Base-by-base conservation (phyloP, 1,284 basidiomycete genomes). In the Vanrija pseudolonga region DNA sequence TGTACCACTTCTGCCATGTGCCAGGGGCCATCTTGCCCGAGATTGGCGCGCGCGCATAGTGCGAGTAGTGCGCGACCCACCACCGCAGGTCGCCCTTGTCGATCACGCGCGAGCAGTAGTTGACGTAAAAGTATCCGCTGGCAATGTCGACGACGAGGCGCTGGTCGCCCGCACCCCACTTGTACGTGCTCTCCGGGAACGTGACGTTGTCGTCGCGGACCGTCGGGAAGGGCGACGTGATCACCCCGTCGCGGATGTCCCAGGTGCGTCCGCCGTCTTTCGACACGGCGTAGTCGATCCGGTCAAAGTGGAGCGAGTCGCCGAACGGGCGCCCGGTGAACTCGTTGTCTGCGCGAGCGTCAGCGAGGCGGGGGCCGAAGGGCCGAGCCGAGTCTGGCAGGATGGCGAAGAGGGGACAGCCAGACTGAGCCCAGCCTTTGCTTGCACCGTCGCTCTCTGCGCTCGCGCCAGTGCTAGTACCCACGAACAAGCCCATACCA, bases 271-370 rank as follows among this genome's bases (percentile, higher is more conserved):
- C 57, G 12, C 45, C 32, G 45, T 59, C 57, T 11, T 12, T 20
- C n/a, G 40, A 45, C 15, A 59, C 26, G n/a, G 57, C 54, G 8
- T 39, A 42, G 42, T 59, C 57, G 51, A 59, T 56, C 3, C 45
- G 40, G 51, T 59, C 57, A 45, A 47, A 59, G 53, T 59, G 57
- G 22, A 59, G 45, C 3, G 42, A 17, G 45, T 59, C 57, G 20
- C 41, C 28, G 36, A 47, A 59, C 8, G 57, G 57, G 6, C 15
- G 4, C 8, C 48, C 48, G 12, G 57, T 59, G 28, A 51, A 59
- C 51, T 59, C 57, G 48, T 59, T 56, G 54, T 32, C 32, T 56
- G 57, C 15, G 17, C n/a, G 39, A 40, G n/a, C 3, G n/a, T 40
- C 32, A 32, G 32, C 32, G 28, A 32, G 28, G n/a, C n/a, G n/a